Percentiles rank a stretch among this genome's conserved stretches.
phyloP scores from a whole-genome alignment of 257 asterid species.

The Verbascum thapsus region DNA sequence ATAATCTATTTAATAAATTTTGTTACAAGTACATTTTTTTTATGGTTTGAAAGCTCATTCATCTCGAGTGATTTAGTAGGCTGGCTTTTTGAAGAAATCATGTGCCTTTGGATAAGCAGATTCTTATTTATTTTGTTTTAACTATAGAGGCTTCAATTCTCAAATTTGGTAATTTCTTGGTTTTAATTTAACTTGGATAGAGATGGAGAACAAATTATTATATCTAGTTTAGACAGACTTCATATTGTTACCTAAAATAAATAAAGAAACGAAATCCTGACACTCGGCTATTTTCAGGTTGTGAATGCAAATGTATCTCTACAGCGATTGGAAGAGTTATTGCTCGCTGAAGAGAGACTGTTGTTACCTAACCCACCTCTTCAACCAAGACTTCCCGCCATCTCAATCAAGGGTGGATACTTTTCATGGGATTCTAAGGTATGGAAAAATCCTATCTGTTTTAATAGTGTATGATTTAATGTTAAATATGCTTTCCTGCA shows the following conservation, averaged over 20 bases:
- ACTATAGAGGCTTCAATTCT: neutral
- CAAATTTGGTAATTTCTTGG: neutral
- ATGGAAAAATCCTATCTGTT: neutral
- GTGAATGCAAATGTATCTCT: constrained; percentile 87
- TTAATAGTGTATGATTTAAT: constrained; percentile 9
- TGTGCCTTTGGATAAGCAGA: constrained; percentile 13
- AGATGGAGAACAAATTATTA: neutral
- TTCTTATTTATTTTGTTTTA: too few species aligned
- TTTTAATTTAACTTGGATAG: neutral
- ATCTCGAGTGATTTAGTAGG: neutral
- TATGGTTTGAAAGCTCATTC: constrained; percentile 9
- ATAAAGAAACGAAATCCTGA: constrained; percentile 6
- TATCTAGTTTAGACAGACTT: constrained; percentile 7
- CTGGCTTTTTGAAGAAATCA: constrained; percentile 5
- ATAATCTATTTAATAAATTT: constrained; percentile 10
- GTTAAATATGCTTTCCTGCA: constrained; percentile 13
- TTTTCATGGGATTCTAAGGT: constrained; percentile 93
- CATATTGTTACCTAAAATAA: constrained; percentile 16
- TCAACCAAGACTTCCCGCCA: constrained; percentile 69
- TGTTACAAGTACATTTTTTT: constrained; percentile 6
- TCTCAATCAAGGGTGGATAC: constrained; percentile 67
- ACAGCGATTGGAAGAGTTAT: constrained; percentile 79
- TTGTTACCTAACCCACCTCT: constrained; percentile 80
- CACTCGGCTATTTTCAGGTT: constrained; percentile 50
- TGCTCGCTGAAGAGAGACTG: constrained; percentile 79